Percentiles rank a stretch among this genome's conserved stretches.
phyloP scores from a whole-genome alignment of 352 stramenopile species.

The Phytophthora brassicae region DNA sequence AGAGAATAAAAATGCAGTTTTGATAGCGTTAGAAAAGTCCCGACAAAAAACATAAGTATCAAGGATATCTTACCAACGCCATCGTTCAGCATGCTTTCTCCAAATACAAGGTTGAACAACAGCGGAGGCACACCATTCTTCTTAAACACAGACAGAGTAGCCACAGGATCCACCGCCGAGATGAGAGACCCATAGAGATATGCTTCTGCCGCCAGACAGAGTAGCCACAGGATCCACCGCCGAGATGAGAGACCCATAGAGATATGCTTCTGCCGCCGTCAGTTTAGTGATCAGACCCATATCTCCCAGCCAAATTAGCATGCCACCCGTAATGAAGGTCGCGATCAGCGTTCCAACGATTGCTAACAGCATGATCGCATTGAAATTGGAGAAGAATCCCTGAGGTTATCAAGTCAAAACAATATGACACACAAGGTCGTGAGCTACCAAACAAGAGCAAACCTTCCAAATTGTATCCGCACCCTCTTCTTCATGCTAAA shows the following conservation, averaged over 20 bases:
- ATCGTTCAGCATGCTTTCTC: conserved; percentile 95
- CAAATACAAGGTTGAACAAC: conserved; percentile 96
- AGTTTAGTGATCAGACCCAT: conserved; percentile 76
- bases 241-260: conserved; percentile 93
- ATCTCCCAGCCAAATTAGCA: conserved; percentile 75
- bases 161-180: conserved; percentile 93
- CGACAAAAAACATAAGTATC: too few relatives aligned
- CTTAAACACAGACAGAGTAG: conserved; percentile 93
- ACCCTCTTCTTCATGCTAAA: conserved; percentile 90
- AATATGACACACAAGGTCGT: conserved; percentile 11
- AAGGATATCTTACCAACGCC: conserved; percentile 64
- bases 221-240: conserved; percentile 94
- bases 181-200: conserved; percentile 93
- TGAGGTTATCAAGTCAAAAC: conserved; percentile 18
- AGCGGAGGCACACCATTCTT: conserved; percentile 83
- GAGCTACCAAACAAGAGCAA: not conserved
- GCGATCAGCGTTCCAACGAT: conserved; percentile 79
- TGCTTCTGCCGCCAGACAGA: conserved; percentile 82
- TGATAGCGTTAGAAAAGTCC: conserved; percentile 1
- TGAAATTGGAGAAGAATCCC: conserved; percentile 89
- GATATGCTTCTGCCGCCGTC: conserved; percentile 85
- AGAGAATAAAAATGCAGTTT: not conserved
- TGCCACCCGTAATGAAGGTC: conserved; percentile 78
- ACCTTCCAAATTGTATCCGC: conserved; percentile 12
- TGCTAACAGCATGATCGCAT: conserved; percentile 81